These are phyloP conservation scores for Dorcoceras hygrometricum DNA, from an alignment of 257 asterid species.

Conservation along the genomic window DNA sequence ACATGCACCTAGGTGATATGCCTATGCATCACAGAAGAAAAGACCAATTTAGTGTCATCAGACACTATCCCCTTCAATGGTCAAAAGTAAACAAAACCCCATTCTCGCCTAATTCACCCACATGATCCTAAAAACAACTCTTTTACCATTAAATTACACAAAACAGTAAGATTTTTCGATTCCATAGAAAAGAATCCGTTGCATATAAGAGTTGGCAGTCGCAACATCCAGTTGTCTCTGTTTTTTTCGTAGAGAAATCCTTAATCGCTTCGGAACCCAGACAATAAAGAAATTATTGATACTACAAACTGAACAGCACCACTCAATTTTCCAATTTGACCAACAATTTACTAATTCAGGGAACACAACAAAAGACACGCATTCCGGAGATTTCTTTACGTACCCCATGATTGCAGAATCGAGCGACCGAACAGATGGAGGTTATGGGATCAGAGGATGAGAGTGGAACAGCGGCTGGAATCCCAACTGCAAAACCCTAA, in stretches of 20 bases:
- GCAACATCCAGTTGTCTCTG: not conserved
- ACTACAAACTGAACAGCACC: not conserved
- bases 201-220: not conserved
- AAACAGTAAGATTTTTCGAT: not conserved
- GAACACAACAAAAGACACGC: not conserved
- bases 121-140: not conserved
- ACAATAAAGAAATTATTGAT: not conserved
- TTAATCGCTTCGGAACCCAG: not conserved
- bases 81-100: not conserved
- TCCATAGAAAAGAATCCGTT: not conserved
- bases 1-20: not conserved
- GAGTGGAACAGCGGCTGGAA: conserved; percentile 12
- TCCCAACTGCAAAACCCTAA: not conserved
- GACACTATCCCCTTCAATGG: not conserved
- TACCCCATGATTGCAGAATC: conserved; percentile 49
- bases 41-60: no score
- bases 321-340: not conserved
- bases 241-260: not conserved
- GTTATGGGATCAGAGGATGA: conserved; percentile 20
- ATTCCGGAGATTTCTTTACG: not conserved
- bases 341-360: not conserved
- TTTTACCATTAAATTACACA: not conserved
- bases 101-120: not conserved
- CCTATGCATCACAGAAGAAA: no score
- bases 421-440: conserved; percentile 18